Percentiles rank a stretch among this genome's conserved stretches.
Conservation (phyloP, 768 basidiomycete genomes). For the Saitozyma podzolica region DNA sequence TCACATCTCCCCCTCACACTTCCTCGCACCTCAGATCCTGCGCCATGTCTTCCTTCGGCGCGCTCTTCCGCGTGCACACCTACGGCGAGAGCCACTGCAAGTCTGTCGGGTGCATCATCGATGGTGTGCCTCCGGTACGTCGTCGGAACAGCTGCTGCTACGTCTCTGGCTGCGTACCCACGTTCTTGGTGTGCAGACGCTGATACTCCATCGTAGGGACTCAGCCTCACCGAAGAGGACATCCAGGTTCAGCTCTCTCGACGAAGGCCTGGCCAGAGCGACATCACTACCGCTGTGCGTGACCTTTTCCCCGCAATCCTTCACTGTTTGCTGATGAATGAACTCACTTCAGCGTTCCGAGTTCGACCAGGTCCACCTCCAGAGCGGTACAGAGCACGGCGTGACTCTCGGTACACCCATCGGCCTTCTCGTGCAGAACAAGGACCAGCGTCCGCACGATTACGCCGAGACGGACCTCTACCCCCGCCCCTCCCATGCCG, state of each 20-base stretch:
- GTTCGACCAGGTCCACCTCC: slow-evolving; percentile 88
- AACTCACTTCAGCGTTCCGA: slow-evolving; percentile 71
- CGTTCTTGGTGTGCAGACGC: slow-evolving; percentile 2
- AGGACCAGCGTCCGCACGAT: slow-evolving; percentile 97
- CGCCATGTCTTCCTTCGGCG: slow-evolving; percentile 92
- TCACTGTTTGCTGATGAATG: no score
- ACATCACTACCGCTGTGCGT: slow-evolving; percentile 90
- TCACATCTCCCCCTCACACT: no score
- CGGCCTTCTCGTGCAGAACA: slow-evolving; percentile 92
- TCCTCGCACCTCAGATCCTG: not conserved
- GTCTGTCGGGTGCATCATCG: slow-evolving; percentile 94
- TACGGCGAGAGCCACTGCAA: slow-evolving; percentile 98
- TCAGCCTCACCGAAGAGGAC: slow-evolving; percentile 74
- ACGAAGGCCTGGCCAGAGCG: slow-evolving; percentile 90
- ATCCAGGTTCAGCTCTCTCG: slow-evolving; percentile 89
- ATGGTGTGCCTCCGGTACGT: slow-evolving; percentile 91
- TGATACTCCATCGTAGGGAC: slow-evolving; percentile 62
- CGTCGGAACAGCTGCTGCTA: not conserved
- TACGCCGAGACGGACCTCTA: slow-evolving; percentile 98
- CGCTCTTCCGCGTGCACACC: slow-evolving; percentile 88
- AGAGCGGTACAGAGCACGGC: slow-evolving; percentile 90
- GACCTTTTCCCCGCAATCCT: not conserved
- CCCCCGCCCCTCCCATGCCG: slow-evolving; percentile 95
- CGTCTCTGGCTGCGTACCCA: not conserved
- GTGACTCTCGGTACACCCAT: slow-evolving; percentile 97